phyloP scores from a whole-genome alignment of 345 rosid genomes.

The Populus alba region DNA sequence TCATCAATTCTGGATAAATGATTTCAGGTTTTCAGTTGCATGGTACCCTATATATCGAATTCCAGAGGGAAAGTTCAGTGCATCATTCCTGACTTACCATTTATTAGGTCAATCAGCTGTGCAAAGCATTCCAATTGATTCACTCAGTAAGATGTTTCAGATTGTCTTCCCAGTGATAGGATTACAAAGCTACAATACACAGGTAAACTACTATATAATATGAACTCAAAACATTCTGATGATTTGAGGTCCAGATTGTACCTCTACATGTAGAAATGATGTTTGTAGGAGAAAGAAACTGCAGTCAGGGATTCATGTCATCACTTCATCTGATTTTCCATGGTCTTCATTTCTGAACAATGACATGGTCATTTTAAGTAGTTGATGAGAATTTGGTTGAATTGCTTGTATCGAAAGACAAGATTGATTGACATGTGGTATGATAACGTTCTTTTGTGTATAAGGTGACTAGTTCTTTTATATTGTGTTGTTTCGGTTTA shows the following conservation, averaged over 20 bases:
- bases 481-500: not conserved
- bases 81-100: slow-evolving; percentile 37
- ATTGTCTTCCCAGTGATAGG: slow-evolving; percentile 24
- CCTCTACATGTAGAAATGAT: not conserved
- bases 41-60: slow-evolving; percentile 36
- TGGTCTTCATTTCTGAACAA: not conserved
- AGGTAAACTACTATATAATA: slow-evolving; percentile 5
- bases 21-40: slow-evolving; percentile 35
- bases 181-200: slow-evolving; percentile 26
- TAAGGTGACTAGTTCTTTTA: not conserved
- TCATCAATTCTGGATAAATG: not conserved
- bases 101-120: slow-evolving; percentile 16
- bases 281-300: not conserved
- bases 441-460: not conserved
- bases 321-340: not conserved
- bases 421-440: not conserved
- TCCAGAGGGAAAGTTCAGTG: slow-evolving; percentile 22
- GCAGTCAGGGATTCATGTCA: not conserved
- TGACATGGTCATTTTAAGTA: not conserved
- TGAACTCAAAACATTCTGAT: not conserved
- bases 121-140: slow-evolving; percentile 5
- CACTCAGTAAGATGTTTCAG: slow-evolving; percentile 5
- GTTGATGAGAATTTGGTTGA: not conserved
- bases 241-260: not conserved
- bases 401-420: not conserved